phyloP scores from a whole-genome alignment of 345 rosid genomes.

The Leavenworthia alabamica region DNA sequence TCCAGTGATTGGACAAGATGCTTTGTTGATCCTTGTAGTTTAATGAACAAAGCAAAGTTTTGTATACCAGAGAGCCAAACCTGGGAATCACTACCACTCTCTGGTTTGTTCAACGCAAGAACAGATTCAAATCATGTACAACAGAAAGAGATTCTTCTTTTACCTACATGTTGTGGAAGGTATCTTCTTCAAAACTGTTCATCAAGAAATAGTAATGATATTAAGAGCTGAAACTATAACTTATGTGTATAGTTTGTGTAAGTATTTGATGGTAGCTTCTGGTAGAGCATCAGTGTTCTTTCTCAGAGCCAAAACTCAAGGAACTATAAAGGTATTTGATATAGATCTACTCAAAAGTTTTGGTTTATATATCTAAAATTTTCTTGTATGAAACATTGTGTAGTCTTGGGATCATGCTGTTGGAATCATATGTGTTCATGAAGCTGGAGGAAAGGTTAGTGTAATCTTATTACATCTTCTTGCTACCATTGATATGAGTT shows the following conservation, averaged over 20 bases:
- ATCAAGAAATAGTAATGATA: background rate
- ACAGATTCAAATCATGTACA: slow-evolving; percentile 35
- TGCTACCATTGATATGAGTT: background rate
- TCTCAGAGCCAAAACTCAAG: slow-evolving; percentile 31
- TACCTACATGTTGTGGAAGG: slow-evolving; percentile 62
- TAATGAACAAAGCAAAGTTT: slow-evolving; percentile 50
- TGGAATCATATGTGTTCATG: slow-evolving; percentile 75
- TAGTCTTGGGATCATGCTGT: slow-evolving; percentile 98
- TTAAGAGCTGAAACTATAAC: background rate
- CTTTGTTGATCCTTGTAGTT: slow-evolving; percentile 49
- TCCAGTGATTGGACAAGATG: slow-evolving; percentile 59
- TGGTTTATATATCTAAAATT: background rate
- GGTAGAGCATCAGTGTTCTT: slow-evolving; percentile 63
- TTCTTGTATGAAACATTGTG: slow-evolving; percentile 15
- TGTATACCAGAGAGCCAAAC: slow-evolving; percentile 73
- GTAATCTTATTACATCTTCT: background rate
- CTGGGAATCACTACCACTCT: slow-evolving; percentile 70
- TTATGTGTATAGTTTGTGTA: slow-evolving; percentile 52
- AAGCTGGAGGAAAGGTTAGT: slow-evolving; percentile 89
- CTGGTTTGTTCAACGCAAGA: slow-evolving; percentile 41
- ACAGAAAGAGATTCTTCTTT: slow-evolving; percentile 45
- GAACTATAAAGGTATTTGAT: slow-evolving; percentile 43
- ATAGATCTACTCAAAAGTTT: background rate
- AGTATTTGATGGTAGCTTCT: slow-evolving; percentile 68
- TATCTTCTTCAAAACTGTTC: background rate